phyloP scores from a whole-genome alignment of 257 asterid genomes.

The Nicotiana otophora region DNA sequence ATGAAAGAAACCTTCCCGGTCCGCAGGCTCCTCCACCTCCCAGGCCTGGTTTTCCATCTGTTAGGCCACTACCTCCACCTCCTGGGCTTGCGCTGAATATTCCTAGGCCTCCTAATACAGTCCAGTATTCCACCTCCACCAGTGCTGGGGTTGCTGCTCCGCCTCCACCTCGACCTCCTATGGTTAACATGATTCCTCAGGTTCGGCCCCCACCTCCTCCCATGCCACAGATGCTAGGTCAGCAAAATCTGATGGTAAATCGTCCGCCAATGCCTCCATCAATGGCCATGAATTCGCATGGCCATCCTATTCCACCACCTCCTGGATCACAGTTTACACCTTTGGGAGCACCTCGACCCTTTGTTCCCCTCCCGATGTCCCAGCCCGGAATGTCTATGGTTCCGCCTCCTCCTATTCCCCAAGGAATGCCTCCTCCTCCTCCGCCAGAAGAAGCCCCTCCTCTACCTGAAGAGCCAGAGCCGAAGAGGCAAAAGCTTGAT shows the following conservation, averaged over 20 bases:
- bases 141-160: conserved; percentile 46
- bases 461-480: conserved; percentile 45
- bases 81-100: conserved; percentile 73
- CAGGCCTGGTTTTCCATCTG: conserved; percentile 53
- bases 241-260: conserved; percentile 51
- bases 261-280: conserved; percentile 62
- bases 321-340: conserved; percentile 82
- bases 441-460: conserved; percentile 90
- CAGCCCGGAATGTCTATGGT: conserved; percentile 55
- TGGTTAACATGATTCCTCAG: conserved; percentile 47
- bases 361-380: conserved; percentile 39
- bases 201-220: conserved; percentile 68
- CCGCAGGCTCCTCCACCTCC: conserved; percentile 84
- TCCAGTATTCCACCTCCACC: conserved; percentile 46
- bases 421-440: conserved; percentile 71
- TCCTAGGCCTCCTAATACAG: conserved; percentile 52
- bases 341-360: conserved; percentile 55
- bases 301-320: conserved; percentile 54
- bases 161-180: conserved; percentile 63
- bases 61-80: conserved; percentile 83
- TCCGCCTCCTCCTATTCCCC: conserved; percentile 30
- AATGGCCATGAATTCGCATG: conserved; percentile 31
- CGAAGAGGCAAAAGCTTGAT: conserved; percentile 83
- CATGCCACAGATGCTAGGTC: conserved; percentile 59
- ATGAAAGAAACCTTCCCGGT: conserved; percentile 59